Conservation (phyloP, 495 filamentous ascomycete species). For the Venustampulla echinocandica region DNA sequence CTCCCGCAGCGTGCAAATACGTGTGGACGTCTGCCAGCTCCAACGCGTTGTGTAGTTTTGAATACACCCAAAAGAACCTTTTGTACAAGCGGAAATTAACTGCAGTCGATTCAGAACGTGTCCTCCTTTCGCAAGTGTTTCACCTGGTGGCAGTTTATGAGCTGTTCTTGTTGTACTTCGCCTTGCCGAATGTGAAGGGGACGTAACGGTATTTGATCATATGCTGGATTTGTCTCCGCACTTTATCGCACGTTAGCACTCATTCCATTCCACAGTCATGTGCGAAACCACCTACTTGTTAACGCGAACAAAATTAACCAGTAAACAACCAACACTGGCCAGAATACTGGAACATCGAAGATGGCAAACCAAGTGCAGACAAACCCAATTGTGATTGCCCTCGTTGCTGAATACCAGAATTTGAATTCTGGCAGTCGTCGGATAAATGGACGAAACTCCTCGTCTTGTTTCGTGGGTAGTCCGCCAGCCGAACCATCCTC, state of each 20-base stretch:
- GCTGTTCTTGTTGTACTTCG: slow-evolving; percentile 59
- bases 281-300: slow-evolving; percentile 68
- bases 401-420: slow-evolving; percentile 95
- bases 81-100: slow-evolving; percentile 7
- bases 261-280: too few relatives aligned
- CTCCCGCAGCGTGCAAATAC: background rate
- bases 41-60: too few relatives aligned
- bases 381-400: slow-evolving; percentile 77
- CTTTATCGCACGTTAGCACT: slow-evolving; percentile 39
- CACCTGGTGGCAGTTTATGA: slow-evolving; percentile 16
- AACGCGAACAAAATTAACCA: slow-evolving; percentile 93
- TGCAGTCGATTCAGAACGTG: background rate
- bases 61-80: background rate
- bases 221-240: slow-evolving; percentile 98
- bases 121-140: background rate
- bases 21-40: too few relatives aligned
- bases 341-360: slow-evolving; percentile 97
- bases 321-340: slow-evolving; percentile 96
- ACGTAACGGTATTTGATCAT: slow-evolving; percentile 99
- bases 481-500: slow-evolving; percentile 75
- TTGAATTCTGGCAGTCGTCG: slow-evolving; percentile 96
- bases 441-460: slow-evolving; percentile 97
- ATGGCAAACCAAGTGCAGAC: slow-evolving; percentile 84
- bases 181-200: slow-evolving; percentile 89
- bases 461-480: slow-evolving; percentile 87